Evolutionary conservation across 768 basidiomycete genomes (phyloP), one percentile per base, ranked within the genome.

Genomic region (Mycena belliarum): DNA sequence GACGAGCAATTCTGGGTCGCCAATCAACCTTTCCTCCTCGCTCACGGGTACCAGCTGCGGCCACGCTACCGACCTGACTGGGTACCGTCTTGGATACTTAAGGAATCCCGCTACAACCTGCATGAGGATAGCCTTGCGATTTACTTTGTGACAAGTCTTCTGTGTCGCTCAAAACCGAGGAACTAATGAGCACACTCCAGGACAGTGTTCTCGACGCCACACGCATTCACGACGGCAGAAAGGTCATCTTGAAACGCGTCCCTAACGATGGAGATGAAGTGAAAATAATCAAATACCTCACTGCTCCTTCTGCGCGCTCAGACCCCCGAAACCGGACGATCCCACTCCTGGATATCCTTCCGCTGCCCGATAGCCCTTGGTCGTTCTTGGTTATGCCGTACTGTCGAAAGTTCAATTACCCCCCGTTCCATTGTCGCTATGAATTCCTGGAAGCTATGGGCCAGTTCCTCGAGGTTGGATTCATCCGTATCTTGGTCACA

Each of bases 361-460:
- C 38, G 11, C 21, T 49, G 33, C 52, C 59, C 8, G 23, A 43
- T 18, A 42, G 20, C 12, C 9, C 43, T 21, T 49, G 47, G 46
- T 53, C 52, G 1, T 59, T 63, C 15, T 14, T 57, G 18, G 63
- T 63, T 29, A 60, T 60, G 49, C 63, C 63, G 7, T 60, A 52
- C 50, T 38, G 53, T 12, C 44, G 63, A 8, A 1, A 5, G 18
- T 60, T 63, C 55, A 35, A 57, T 24, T 23, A 52, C 6, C 63
- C 63, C 11, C 55, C 58, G 7, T 60, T 63, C 28, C 52, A 60
- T 47, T 53, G 55, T n/a, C 50, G 59, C 0, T 46, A 44, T 25
- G 63, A 63, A 56, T 59, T 55, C 15, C 2, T 63, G 32, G 63
- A 63, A 9, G 59, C 59, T 1, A 59, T 63, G 49, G 24, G 33